These are phyloP conservation scores for Hirsutella thompsonii DNA, from an alignment of 2,329 filamentous ascomycete species.

Conservation along the genomic window DNA sequence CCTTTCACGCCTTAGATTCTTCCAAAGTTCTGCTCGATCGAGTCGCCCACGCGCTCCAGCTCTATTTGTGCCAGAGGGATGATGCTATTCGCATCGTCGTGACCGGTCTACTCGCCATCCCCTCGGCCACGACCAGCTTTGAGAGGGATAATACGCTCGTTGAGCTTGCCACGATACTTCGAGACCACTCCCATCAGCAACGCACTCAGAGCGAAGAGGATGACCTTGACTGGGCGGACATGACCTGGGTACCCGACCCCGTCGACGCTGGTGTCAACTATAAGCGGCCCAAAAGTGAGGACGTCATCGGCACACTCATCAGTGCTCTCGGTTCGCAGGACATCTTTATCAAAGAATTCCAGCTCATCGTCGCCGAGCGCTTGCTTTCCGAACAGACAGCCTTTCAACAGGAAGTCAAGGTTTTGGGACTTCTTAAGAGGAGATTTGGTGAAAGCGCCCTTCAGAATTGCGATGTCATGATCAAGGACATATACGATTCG, in stretches of 20 bases:
- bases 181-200: slow-evolving; percentile 43
- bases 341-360: slow-evolving; percentile 87
- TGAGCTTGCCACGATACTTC: slow-evolving; percentile 55
- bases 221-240: slow-evolving; percentile 80
- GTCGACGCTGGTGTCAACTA: slow-evolving; percentile 89
- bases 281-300: slow-evolving; percentile 74
- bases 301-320: slow-evolving; percentile 85
- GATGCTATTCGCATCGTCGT: slow-evolving; percentile 71
- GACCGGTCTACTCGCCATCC: slow-evolving; percentile 54
- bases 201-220: slow-evolving; percentile 44
- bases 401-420: slow-evolving; percentile 69
- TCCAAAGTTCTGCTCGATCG: slow-evolving; percentile 67
- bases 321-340: slow-evolving; percentile 81
- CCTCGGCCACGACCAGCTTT: slow-evolving; percentile 36
- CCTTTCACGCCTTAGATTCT: slow-evolving; percentile 62
- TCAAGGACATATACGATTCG: slow-evolving; percentile 83
- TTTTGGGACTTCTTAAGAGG: slow-evolving; percentile 76
- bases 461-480: slow-evolving; percentile 94
- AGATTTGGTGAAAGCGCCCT: slow-evolving; percentile 76
- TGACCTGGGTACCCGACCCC: slow-evolving; percentile 86
- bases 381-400: slow-evolving; percentile 53
- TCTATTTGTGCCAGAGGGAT: slow-evolving; percentile 65
- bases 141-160: slow-evolving; percentile 39
- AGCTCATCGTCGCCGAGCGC: slow-evolving; percentile 76
- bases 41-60: slow-evolving; percentile 58